phyloP scores from a whole-genome alignment of 2,329 filamentous ascomycete species.

The Fusarium sp. region DNA sequence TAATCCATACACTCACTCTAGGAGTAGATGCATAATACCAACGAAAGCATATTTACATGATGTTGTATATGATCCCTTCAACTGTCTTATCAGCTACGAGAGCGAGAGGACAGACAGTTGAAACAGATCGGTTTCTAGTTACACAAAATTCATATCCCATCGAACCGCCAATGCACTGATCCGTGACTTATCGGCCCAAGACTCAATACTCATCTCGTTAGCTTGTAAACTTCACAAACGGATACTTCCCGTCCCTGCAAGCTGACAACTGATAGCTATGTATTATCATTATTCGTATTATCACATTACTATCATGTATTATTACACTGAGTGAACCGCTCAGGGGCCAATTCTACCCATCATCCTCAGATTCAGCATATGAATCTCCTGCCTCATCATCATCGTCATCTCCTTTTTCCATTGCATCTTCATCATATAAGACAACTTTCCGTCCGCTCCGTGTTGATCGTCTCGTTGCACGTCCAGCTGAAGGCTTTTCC shows the following conservation, averaged over 20 bases:
- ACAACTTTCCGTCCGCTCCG: constrained; percentile 22
- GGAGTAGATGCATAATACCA: not conserved
- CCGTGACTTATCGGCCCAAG: not conserved
- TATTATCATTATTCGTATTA: constrained; percentile 4
- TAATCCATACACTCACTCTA: not conserved
- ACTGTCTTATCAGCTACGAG: too few relatives aligned
- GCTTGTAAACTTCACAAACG: not conserved
- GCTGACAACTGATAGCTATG: not conserved
- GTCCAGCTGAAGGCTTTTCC: not conserved
- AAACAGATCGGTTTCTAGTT: not conserved
- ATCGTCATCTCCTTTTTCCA: too few relatives aligned
- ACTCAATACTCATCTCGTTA: not conserved
- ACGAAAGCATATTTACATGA: not conserved
- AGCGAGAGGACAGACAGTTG: too few relatives aligned
- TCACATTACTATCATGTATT: not conserved
- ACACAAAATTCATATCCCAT: not conserved
- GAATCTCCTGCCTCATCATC: constrained; percentile 20
- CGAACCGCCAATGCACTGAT: not conserved
- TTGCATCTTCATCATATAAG: constrained; percentile 21
- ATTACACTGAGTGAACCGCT: not conserved
- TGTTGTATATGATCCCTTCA: not conserved
- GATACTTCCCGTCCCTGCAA: not conserved
- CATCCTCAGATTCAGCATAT: constrained; percentile 10
- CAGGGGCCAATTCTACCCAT: not conserved
- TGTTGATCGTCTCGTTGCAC: constrained; percentile 30